Evolutionary conservation across 2,329 filamentous ascomycete species (phyloP).

Genomic region (Penicillium olsonii): DNA sequence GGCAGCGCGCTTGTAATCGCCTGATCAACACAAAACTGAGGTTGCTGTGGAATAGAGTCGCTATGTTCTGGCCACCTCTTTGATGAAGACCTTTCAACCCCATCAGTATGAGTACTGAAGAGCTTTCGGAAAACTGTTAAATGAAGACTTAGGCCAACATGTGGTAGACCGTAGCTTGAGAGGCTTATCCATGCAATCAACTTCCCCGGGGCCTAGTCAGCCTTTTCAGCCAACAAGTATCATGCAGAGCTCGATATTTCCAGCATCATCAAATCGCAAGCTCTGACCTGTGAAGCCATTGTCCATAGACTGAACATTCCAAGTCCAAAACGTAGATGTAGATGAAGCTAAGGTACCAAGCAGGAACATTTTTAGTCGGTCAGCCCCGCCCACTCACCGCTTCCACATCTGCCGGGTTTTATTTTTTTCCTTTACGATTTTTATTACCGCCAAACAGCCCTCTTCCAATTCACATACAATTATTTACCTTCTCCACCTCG

Average conservation of each 20-base stretch:
- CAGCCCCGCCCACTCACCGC: slow-evolving; percentile 7
- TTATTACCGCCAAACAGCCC: slow-evolving; percentile 13
- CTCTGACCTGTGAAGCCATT: no score
- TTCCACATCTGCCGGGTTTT: slow-evolving; percentile 11
- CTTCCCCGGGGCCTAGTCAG: no score
- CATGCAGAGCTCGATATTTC: no score
- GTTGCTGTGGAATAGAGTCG: not conserved
- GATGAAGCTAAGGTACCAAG: not conserved
- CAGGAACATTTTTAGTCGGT: not conserved
- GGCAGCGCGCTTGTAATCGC: slow-evolving; percentile 1
- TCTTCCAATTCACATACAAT: slow-evolving; percentile 12
- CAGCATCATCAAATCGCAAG: no score
- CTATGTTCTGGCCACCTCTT: not conserved
- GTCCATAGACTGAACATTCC: not conserved
- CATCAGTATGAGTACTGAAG: no score
- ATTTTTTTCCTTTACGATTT: slow-evolving; percentile 14
- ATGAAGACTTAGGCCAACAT: no score
- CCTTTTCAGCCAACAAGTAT: no score
- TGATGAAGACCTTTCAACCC: not conserved
- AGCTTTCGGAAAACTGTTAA: no score
- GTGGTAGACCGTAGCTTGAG: no score
- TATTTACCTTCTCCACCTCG: slow-evolving; percentile 23
- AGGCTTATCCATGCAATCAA: no score
- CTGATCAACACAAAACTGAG: not conserved
- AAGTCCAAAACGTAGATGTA: no score